phyloP scores from a whole-genome alignment of 2,329 filamentous ascomycete species.

The Clarireedia homoeocarpa region DNA sequence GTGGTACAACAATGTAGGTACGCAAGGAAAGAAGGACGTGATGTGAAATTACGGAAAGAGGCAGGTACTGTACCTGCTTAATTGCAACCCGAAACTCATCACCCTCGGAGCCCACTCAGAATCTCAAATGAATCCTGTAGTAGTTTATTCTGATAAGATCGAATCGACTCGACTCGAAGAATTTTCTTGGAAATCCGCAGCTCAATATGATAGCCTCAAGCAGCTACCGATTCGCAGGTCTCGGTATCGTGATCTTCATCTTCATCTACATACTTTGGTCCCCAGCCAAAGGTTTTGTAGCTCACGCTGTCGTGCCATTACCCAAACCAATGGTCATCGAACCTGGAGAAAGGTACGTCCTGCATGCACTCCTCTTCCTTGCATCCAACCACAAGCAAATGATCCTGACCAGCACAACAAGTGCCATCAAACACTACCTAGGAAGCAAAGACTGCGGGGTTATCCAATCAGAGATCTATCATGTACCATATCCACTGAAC shows the following conservation, averaged over 20 bases:
- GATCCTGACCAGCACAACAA: not conserved
- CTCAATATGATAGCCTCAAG: slow-evolving; percentile 3
- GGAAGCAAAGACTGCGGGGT: slow-evolving; percentile 22
- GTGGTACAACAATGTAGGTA: not conserved
- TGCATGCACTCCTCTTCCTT: not conserved
- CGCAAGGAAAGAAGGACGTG: not conserved
- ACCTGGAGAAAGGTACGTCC: slow-evolving; percentile 15
- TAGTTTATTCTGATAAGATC: not conserved
- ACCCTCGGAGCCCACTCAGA: not conserved
- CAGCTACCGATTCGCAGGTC: not conserved
- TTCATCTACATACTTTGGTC: slow-evolving; percentile 4
- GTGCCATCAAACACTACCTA: slow-evolving; percentile 17
- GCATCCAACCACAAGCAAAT: too few species aligned
- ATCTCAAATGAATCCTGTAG: too few species aligned
- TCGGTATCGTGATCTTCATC: not conserved
- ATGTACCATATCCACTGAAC: slow-evolving; percentile 11
- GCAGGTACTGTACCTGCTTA: not conserved
- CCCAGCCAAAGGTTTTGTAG: not conserved
- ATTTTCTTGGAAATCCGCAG: not conserved
- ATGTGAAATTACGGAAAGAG: not conserved
- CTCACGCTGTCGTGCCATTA: not conserved
- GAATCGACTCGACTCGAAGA: not conserved
- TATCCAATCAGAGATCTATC: slow-evolving; percentile 17
- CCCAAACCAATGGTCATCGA: not conserved
- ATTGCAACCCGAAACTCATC: not conserved